phyloP scores from a whole-genome alignment of 148 eudicot species.

The Camellia sinensis region DNA sequence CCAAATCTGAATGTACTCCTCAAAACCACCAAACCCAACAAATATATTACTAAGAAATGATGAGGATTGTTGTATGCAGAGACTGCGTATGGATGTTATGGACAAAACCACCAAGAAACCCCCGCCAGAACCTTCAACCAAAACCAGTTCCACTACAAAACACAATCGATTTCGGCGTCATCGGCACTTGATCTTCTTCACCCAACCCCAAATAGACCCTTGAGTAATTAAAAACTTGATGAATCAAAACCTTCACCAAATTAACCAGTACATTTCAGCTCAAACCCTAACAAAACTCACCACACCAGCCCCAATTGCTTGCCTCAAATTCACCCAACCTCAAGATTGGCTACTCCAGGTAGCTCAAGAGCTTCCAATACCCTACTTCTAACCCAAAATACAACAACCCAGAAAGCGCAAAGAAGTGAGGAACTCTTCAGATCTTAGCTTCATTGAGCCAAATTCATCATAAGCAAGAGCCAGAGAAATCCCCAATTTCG shows the following conservation, averaged over 20 bases:
- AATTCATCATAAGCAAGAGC: background rate
- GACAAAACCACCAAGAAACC: slow-evolving; percentile 4
- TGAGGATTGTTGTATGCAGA: background rate
- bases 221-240: slow-evolving; percentile 4
- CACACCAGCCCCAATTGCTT: background rate
- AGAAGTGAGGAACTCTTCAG: slow-evolving; percentile 16
- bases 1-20: slow-evolving; percentile 17
- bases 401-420: background rate
- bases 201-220: slow-evolving; percentile 30
- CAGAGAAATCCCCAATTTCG: slow-evolving; percentile 14
- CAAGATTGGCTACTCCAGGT: background rate
- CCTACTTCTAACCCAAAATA: background rate
- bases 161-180: slow-evolving; percentile 40
- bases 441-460: slow-evolving; percentile 17
- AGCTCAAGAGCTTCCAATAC: slow-evolving; percentile 9
- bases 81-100: slow-evolving; percentile 9
- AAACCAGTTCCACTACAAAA: slow-evolving; percentile 41
- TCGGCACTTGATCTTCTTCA: slow-evolving; percentile 31
- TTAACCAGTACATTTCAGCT: slow-evolving; percentile 21
- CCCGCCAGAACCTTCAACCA: slow-evolving; percentile 34
- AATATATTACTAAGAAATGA: background rate
- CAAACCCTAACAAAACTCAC: slow-evolving; percentile 15
- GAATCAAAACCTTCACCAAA: slow-evolving; percentile 11
- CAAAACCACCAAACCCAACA: slow-evolving; percentile 1
- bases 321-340: background rate